Base-by-base conservation (phyloP, 176 grass and related monocot species). In the Metroxylon sagu region DNA sequence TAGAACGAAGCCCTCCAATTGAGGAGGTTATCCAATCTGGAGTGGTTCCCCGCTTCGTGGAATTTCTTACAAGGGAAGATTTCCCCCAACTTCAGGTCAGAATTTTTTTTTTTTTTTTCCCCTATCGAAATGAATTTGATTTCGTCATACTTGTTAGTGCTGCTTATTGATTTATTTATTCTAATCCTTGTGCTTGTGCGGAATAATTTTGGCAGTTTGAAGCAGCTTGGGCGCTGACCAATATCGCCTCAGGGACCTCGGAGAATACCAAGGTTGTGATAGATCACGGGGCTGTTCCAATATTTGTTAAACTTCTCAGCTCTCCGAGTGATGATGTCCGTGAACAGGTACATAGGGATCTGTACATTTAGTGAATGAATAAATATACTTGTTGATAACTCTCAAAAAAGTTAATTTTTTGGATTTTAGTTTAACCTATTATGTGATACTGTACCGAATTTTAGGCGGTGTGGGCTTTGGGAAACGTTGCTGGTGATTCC, bases 401-500 rank as follows among this genome's bases (percentile, higher is more conserved):
- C 35, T 14, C 2, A 14, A 43, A 0, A 43, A 14, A 10, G 53
- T 50, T 72, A 16, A 19, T 29, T 48, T 49, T 72, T 79, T 56
- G 10, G 2, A 19, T 6, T 21, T 10, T 54, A 26, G 19, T 54
- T 16, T 53, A 25, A 14, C 8, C 30, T 28, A 54, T 53, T 14
- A 26, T 16, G 57, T 56, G 43, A 16, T 18, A 7, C 30, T 58
- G 0, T 49, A 18, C 5, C 18, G 31, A 57, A 58, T 66, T 68
- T 53, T 50, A 95, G 86, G 91, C 86, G 29, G 91, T 95, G 7
- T 95, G 91, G 91, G 91, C 91, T 56, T 71, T 95, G 66, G 91
- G 91, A 2, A 95, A 95, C 81, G 91, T 95, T 19, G 91, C 91
- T 39, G 91, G 91, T 68, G 90, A 95, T 77, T 95, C 91, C 10